Evolutionary conservation across 106 monocot species (phyloP), one percentile per base, ranked within the genome.

Genomic region (Platanthera guangdongensis): DNA sequence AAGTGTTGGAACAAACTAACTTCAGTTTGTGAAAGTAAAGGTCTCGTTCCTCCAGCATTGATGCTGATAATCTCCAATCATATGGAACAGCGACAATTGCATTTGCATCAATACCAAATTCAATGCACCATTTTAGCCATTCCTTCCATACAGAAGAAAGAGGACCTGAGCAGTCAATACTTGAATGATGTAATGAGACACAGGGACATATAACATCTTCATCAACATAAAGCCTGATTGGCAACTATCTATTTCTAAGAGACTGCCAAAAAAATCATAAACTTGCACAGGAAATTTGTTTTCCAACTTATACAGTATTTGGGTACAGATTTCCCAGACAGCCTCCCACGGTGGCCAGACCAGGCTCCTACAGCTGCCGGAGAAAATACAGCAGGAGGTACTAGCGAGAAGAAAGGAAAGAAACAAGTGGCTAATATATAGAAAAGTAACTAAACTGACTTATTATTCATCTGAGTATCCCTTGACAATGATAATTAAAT

Each of bases 141-240:
- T 97, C 97, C 78, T 97, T 97, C 97, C 97, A 97, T 16, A 97
- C 89, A 59, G 97, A 94, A 67, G 97, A 97, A 80, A 97, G 93
- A 72, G 94, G 97, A 88, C 97, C 97, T 96, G 81, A 16, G 80
- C 12, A 80, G 52, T 70, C 47, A 69, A 75, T 52, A 80, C 6
- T 49, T 54, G 72, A 25, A 47, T 48, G 10, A 15, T 46, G 47
- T 70, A 70, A 70, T 45, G n/a, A 70, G 18, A 18, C 47, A 70
- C 7, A 48, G 32, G 5, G 15, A 70, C 45, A 70, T 65, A 32
- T 30, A 65, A 25, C 8, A 32, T 11, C 2, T 60, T 60, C 18
- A 60, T 60, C 21, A 9, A 18, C n/a, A 11, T 10, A 19, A 12
- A 32, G 11, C 32, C 18, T 32, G 32, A 30, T 65, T 30, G 32